These are phyloP conservation scores for Manihot esculenta DNA, from an alignment of 441 rosid genomes.

Conservation along the genomic window DNA sequence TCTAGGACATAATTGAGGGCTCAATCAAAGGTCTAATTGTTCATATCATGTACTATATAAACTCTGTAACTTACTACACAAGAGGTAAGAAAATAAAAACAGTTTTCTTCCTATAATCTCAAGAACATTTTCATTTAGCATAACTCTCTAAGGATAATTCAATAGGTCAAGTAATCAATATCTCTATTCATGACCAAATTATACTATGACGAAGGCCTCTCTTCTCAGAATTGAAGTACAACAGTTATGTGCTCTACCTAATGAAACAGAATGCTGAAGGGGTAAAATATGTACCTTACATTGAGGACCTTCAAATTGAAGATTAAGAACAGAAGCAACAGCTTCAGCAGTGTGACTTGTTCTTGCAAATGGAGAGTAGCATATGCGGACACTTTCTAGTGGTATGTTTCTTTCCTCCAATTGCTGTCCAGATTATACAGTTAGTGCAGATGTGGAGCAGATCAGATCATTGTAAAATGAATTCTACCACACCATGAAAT, in stretches of 20 bases:
- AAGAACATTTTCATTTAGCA: not conserved
- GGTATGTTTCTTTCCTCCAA: slow-evolving; percentile 53
- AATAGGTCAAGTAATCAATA: not conserved
- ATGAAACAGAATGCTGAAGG: not conserved
- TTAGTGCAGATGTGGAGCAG: not conserved
- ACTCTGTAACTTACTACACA: too few relatives aligned
- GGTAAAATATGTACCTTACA: slow-evolving; percentile 52
- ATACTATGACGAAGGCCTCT: too few relatives aligned
- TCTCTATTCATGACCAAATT: not conserved
- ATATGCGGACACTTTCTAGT: slow-evolving; percentile 64
- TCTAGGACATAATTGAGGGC: too few relatives aligned
- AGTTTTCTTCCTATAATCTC: too few relatives aligned
- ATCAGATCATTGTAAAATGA: not conserved
- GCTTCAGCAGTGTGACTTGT: slow-evolving; percentile 79
- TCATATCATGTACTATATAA: too few relatives aligned
- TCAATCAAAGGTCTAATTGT: too few relatives aligned
- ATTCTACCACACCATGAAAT: not conserved
- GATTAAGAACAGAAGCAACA: slow-evolving; percentile 61
- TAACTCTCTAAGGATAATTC: too few relatives aligned
- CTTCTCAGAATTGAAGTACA: slow-evolving; percentile 3
- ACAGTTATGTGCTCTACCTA: not conserved
- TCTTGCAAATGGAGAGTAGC: slow-evolving; percentile 90
- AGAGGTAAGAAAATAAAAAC: too few relatives aligned
- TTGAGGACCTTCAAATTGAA: slow-evolving; percentile 75
- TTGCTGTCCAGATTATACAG: slow-evolving; percentile 44